Percentiles rank a stretch among this genome's conserved stretches.
These are phyloP conservation scores for Mrakia hoshinonis DNA, from an alignment of 768 basidiomycete genomes.

Conservation along the genomic window DNA sequence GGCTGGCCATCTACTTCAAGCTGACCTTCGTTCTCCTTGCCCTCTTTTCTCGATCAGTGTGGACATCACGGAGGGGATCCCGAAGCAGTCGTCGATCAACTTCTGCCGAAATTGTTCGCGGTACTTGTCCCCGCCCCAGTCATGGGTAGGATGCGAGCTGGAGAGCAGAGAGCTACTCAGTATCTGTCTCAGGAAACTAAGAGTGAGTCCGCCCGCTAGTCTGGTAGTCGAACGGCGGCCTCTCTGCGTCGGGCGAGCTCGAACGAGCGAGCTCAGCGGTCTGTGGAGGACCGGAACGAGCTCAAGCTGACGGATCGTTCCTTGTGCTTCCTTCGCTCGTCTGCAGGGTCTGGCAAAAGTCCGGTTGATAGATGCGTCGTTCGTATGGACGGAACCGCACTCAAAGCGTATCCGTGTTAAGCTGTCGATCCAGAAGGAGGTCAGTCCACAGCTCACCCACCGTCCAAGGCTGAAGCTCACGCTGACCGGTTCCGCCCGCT, in stretches of 20 bases:
- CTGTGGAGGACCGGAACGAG: neutral
- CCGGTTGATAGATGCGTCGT: constrained; percentile 92
- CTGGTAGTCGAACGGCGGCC: neutral
- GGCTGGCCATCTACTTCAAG: too few species aligned
- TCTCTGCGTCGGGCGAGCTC: neutral
- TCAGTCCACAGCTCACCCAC: constrained; percentile 39
- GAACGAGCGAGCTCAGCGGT: neutral
- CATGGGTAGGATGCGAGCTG: constrained; percentile 76
- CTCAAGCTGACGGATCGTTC: constrained; percentile 12
- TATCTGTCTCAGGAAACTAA: constrained; percentile 88
- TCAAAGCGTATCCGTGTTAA: constrained; percentile 86
- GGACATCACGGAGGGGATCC: constrained; percentile 96
- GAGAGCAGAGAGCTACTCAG: constrained; percentile 91
- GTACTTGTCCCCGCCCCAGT: constrained; percentile 77
- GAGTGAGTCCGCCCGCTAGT: constrained; percentile 47
- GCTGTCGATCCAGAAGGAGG: constrained; percentile 97
- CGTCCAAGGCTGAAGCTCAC: too few species aligned
- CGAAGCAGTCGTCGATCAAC: constrained; percentile 82
- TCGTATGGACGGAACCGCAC: constrained; percentile 99
- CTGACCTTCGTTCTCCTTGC: neutral
- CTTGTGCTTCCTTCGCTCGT: neutral
- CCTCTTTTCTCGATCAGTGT: constrained; percentile 48
- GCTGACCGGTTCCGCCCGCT: neutral
- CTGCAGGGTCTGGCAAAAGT: constrained; percentile 63
- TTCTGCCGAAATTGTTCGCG: constrained; percentile 95